Base-by-base conservation (phyloP, 1,139 yeast genomes). In the Taphrina betulina region DNA sequence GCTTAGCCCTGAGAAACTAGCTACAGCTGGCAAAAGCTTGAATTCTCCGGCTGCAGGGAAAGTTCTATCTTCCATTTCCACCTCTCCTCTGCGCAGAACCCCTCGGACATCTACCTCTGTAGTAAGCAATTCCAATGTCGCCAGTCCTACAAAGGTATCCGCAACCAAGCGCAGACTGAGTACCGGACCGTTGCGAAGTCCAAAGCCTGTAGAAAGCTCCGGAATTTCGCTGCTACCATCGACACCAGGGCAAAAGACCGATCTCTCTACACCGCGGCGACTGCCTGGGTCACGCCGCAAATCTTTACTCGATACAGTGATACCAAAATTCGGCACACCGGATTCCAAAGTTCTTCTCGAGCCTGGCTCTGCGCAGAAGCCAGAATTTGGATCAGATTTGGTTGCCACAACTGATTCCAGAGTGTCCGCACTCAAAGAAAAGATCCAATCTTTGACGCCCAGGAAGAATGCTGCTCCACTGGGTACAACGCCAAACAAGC, bases 361-460 rank as follows among this genome's bases (percentile, higher is more conserved):
- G 4, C 38, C 48, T 17, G 48, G 38, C 29, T 38, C 54, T 12
- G 23, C 37, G 7, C 31, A 38, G 4, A 33, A 35, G 22, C 54
- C 54, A 31, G 54, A 50, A 23, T 50, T 50, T 19, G 54, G 54
- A 19, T 29, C 36, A 8, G 34, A 31, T 3, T 35, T 50, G 34
- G 26, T 50, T 34, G 17, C 16, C 5, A 29, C 24, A 2, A 20
- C 24, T 4, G 54, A 50, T 23, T 24, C n/a, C 17, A 45, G 54
- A 1, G 29, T 50, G 23, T 40, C 54, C 20, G 17, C 31, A 19
- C 35, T 50, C 34, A 41, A 42, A 20, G 54, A 40, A 26, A 50
- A 40, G 34, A 29, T 50, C 20, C 40, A 41, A 16, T 23, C 23
- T 24, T 16, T 50, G 54, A 50, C 54, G n/a, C 54, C 54, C 5